Conservation (phyloP, 2,329 filamentous ascomycete genomes). For the Aspergillus niger region DNA sequence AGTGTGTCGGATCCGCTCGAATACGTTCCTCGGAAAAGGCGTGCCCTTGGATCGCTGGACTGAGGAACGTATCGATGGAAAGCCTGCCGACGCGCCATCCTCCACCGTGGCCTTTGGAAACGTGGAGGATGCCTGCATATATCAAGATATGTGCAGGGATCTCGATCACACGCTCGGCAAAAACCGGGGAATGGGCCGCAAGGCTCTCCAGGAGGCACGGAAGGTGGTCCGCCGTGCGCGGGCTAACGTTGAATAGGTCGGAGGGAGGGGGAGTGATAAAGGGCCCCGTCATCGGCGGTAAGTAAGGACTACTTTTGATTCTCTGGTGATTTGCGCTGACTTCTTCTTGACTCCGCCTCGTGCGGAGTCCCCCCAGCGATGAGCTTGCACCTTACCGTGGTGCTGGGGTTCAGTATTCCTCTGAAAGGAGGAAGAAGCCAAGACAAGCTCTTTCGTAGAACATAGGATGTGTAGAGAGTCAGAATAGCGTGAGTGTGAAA, state of each 20-base stretch:
- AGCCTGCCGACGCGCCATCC: neutral
- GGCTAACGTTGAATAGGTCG: neutral
- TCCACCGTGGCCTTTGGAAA: neutral
- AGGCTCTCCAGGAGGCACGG: neutral
- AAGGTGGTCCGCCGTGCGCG: neutral
- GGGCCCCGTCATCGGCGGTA: neutral
- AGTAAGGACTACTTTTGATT: too few species aligned
- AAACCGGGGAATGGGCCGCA: neutral
- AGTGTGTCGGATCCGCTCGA: neutral
- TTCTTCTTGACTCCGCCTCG: too few species aligned
- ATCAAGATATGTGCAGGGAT: neutral
- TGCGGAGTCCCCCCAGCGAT: neutral
- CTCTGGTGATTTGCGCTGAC: too few species aligned
- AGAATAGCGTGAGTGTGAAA: too few species aligned
- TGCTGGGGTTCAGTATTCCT: neutral
- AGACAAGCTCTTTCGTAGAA: neutral
- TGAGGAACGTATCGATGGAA: neutral
- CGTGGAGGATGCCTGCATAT: neutral
- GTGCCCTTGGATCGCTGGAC: constrained; percentile 4
- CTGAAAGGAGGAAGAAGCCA: neutral
- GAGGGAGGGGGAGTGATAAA: neutral
- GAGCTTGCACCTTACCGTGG: constrained; percentile 3
- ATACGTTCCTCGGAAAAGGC: neutral
- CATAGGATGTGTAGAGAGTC: too few species aligned
- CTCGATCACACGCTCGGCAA: neutral